Evolutionary conservation across 2,329 filamentous ascomycete genomes (phyloP).

Genomic region (Thelonectria discophora): DNA sequence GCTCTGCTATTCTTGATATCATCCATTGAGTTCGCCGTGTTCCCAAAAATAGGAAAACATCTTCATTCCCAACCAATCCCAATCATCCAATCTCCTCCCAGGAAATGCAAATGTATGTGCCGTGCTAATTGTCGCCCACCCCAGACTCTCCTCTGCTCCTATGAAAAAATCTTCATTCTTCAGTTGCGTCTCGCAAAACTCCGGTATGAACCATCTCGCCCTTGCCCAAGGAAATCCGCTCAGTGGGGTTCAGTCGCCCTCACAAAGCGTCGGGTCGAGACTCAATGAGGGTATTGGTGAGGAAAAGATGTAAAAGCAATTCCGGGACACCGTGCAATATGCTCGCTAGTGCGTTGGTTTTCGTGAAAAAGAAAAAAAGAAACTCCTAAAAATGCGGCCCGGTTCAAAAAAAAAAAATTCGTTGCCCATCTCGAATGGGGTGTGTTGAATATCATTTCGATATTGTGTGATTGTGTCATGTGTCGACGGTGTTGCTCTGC

Average conservation of each 20-base stretch:
- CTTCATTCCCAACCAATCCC: conserved; percentile 19
- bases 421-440: conserved; percentile 35
- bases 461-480: conserved; percentile 4
- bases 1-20: neutral
- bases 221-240: conserved; percentile 16
- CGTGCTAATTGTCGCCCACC: neutral
- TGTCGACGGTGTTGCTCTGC: conserved; percentile 3
- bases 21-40: neutral
- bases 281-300: conserved; percentile 16
- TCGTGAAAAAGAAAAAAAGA: conserved; percentile 12
- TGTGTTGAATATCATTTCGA: conserved; percentile 22
- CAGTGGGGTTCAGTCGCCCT: conserved; percentile 26
- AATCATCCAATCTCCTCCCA: conserved; percentile 26
- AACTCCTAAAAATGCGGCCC: conserved; percentile 39
- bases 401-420: conserved; percentile 40
- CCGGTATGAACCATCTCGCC: conserved; percentile 32
- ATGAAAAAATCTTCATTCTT: conserved; percentile 16
- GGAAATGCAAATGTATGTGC: conserved; percentile 31
- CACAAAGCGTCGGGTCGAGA: neutral
- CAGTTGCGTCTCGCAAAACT: conserved; percentile 27
- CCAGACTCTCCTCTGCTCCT: conserved; percentile 19
- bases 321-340: conserved; percentile 30
- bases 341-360: conserved; percentile 28
- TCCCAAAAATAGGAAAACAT: neutral
- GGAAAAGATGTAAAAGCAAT: conserved; percentile 28